phyloP scores from a whole-genome alignment of 2,329 filamentous ascomycete genomes.

The Apiospora sp. region DNA sequence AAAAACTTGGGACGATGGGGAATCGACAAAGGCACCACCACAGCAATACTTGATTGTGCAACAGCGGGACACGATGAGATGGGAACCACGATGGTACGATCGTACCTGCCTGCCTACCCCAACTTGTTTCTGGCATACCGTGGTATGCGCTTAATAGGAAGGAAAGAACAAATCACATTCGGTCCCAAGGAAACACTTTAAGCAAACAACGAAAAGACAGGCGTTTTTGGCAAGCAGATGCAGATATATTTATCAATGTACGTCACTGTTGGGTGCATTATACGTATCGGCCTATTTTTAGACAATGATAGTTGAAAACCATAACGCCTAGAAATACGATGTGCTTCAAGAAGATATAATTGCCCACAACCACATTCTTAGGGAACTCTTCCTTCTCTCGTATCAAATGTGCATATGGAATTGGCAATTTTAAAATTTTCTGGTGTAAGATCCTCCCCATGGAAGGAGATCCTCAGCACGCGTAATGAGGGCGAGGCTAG shows the following conservation, averaged over 20 bases:
- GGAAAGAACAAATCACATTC: neutral
- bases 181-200: neutral
- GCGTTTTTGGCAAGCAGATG: too few species aligned
- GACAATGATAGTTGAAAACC: too few species aligned
- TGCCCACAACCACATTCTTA: neutral
- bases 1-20: neutral
- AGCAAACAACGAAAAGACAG: neutral
- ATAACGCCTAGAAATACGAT: too few species aligned
- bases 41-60: neutral
- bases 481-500: neutral
- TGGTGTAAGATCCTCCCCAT: neutral
- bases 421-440: neutral
- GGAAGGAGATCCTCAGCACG: neutral
- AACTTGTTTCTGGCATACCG: neutral
- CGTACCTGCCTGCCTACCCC: neutral
- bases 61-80: neutral
- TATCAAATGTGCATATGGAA: too few species aligned
- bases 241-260: neutral
- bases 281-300: too few species aligned
- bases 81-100: slow-evolving; percentile 4
- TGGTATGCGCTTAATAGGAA: too few species aligned
- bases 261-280: too few species aligned
- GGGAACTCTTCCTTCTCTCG: neutral
- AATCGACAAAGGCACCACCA: neutral
- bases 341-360: neutral